Base-by-base conservation (phyloP, 2,329 filamentous ascomycete genomes). In the Nectriaceae sp. region DNA sequence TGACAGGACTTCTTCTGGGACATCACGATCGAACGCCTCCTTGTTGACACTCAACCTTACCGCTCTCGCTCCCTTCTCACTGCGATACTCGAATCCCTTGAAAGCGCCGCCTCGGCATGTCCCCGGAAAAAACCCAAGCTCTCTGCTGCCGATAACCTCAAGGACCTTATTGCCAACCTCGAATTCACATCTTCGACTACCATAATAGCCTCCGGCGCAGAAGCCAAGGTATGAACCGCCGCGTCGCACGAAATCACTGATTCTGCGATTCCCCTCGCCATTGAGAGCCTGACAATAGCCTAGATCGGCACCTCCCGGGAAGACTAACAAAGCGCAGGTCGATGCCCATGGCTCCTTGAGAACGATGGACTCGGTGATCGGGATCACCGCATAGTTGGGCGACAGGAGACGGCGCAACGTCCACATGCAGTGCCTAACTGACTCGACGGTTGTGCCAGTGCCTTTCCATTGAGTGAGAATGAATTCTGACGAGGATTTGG, bases 131-230 rank as follows among this genome's bases (percentile, higher is more conserved):
- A 99, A 97, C 0, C 75, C 86, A 42, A 99, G 75, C 67, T 99
- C 94, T 33, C 94, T 79, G 39, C 85, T 79, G 0, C 94, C 94
- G 21, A 96, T 74, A 3, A 99, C 93, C 65, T 96, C 90, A 72
- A 97, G 80, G 2, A 80, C 78, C 24, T 58, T 60, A 45, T 94
- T 84, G 3, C 91, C 90, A 11, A 94, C 85, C 71, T 97, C 93
- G 55, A 97, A 99, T 67, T 99, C 94, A 65, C 93, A 97, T 54
- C 78, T 79, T 33, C 78, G 76, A 56, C 80, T 85, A 19, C 88
- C 94, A 62, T 96, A 99, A 71, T 99, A 99, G 11, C 88, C 94
- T 4, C 94, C 94, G 2, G 94, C 94, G 66, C 94, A 99, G 61
- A 99, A 86, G 1, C 94, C 94, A 2, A 99, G 79, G 65, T 94